phyloP scores from a whole-genome alignment of 2,329 filamentous ascomycete genomes.

The Amauroascus niger region DNA sequence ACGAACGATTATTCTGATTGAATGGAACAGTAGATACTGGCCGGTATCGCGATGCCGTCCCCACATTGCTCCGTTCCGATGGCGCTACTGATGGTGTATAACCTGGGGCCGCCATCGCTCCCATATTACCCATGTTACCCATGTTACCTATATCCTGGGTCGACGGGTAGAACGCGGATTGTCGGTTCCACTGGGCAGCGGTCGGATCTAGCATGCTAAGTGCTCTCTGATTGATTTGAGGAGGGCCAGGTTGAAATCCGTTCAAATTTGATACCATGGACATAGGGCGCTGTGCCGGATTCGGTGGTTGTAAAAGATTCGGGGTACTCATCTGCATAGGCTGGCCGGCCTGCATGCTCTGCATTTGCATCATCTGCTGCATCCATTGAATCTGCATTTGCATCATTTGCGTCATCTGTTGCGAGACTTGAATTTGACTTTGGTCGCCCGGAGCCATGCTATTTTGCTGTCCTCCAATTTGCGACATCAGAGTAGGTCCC shows the following conservation, averaged over 20 bases:
- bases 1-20: conserved; percentile 25
- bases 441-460: conserved; percentile 47
- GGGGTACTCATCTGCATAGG: conserved; percentile 23
- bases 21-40: conserved; percentile 63
- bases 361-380: conserved; percentile 58
- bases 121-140: conserved; percentile 16
- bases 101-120: conserved; percentile 22
- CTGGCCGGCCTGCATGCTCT: conserved; percentile 38
- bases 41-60: conserved; percentile 79
- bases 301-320: conserved; percentile 23
- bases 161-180: conserved; percentile 28
- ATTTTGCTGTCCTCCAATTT: conserved; percentile 13
- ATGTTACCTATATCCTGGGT: conserved; percentile 19
- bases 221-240: conserved; percentile 47
- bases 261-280: conserved; percentile 37
- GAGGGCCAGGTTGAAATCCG: conserved; percentile 21
- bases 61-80: conserved; percentile 88
- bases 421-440: conserved; percentile 67
- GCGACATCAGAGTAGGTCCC: conserved; percentile 2
- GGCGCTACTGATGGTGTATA: conserved; percentile 91
- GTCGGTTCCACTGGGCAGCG: conserved; percentile 30
- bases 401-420: conserved; percentile 81
- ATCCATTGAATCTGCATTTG: conserved; percentile 93
- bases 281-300: conserved; percentile 36
- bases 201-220: conserved; percentile 74